phyloP scores from a whole-genome alignment of 257 asterid species.

The Ocimum tenuiflorum region DNA sequence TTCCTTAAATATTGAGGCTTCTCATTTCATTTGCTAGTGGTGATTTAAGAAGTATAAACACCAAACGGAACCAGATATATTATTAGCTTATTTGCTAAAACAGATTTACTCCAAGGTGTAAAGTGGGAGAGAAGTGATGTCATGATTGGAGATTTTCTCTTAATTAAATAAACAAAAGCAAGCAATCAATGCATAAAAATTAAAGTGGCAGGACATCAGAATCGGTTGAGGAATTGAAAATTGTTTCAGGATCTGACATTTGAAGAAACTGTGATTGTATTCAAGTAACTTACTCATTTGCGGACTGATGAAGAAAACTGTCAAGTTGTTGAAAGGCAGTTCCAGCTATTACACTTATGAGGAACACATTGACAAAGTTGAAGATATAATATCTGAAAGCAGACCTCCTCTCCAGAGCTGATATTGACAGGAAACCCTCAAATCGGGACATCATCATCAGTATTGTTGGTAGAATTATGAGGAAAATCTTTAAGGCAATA shows the following conservation, averaged over 20 bases:
- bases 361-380: constrained; percentile 82
- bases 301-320: constrained; percentile 56
- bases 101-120: too few relatives aligned
- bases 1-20: background rate
- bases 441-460: constrained; percentile 89
- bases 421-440: constrained; percentile 76
- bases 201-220: background rate
- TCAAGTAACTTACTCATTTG: constrained; percentile 53
- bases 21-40: background rate
- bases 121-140: too few relatives aligned
- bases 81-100: background rate
- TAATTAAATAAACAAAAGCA: too few relatives aligned
- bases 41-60: background rate
- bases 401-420: constrained; percentile 71
- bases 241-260: background rate
- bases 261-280: background rate
- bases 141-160: too few relatives aligned
- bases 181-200: background rate
- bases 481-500: constrained; percentile 88
- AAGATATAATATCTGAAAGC: constrained; percentile 68
- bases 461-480: constrained; percentile 70
- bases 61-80: background rate
- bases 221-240: background rate
- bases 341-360: constrained; percentile 76
- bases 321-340: constrained; percentile 81